Evolutionary conservation across 805 yeast species (phyloP), one percentile per base, ranked within the genome.

Genomic region (Yamadazyma philogaea): DNA sequence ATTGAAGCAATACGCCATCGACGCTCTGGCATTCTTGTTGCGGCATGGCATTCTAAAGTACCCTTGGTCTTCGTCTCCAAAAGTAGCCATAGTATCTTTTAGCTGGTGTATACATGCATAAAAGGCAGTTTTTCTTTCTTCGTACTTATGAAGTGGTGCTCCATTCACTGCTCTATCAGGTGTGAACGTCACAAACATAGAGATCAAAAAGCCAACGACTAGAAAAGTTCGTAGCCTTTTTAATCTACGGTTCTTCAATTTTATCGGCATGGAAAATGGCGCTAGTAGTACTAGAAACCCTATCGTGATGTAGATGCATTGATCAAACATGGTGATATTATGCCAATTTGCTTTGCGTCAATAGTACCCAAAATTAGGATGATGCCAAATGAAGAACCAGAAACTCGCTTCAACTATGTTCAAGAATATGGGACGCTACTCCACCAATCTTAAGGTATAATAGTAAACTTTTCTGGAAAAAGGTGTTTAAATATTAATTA

Each of bases 171-270:
- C 47, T 22, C 59, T 37, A 46, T 67, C 64, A 37, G 67, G 68
- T 7, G 60, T 68, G 20, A 64, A 67, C 10, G 59, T 50, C 7
- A 58, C 65, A 24, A 40, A 50, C 1, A 51, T 55, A 7, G 63
- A 65, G 24, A 53, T 40, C 12, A 52, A 32, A n/a, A 30, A 51
- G 40, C 8, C 44, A 27, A 43, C 43, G 40, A 34, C 35, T 45
- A 34, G 38, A 60, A 24, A 56, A 51, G 47, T 52, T 57, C 40
- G 57, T 51, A 46, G 47, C 47, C 12, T 39, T 20, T 46, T 21
- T 14, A 49, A 19, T 7, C 10, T 4, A 54, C 52, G 34, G 71
- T 64, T 57, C 87, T 82, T 58, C 80, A 80, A 47, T 61, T 78
- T 40, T 69, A 74, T 42, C 79, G 84, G 52, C 6, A 54, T 34